Conservation (phyloP, 1,139 yeast genomes). For the Candida frijolesensis region DNA sequence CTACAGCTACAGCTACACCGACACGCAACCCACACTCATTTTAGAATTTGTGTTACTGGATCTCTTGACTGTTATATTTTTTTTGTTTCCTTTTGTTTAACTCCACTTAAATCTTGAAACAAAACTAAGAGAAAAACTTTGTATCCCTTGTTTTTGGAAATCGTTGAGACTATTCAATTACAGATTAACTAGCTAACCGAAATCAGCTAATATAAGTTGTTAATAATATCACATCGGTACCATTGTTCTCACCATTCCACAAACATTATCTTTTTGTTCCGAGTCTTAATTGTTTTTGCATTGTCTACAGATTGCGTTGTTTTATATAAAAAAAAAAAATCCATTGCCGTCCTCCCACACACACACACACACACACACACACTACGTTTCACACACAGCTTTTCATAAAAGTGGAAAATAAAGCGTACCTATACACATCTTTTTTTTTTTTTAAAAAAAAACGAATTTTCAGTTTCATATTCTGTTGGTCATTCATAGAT, state of each 20-base stretch:
- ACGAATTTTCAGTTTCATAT: background rate
- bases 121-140: background rate
- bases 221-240: background rate
- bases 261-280: background rate
- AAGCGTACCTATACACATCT: background rate
- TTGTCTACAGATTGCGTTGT: background rate
- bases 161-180: background rate
- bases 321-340: background rate
- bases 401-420: background rate
- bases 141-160: background rate
- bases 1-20: background rate
- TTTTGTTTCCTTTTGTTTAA: background rate
- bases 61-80: background rate
- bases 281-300: background rate
- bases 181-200: background rate
- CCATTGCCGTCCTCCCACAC: background rate
- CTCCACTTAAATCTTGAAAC: background rate
- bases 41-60: background rate
- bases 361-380: constrained; percentile 3
- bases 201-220: background rate
- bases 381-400: background rate
- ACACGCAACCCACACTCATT: background rate
- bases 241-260: background rate
- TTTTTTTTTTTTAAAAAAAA: background rate
- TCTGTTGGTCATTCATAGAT: background rate